These are phyloP conservation scores for Gentiana macrophylla DNA, from an alignment of 257 asterid species.

Conservation along the genomic window DNA sequence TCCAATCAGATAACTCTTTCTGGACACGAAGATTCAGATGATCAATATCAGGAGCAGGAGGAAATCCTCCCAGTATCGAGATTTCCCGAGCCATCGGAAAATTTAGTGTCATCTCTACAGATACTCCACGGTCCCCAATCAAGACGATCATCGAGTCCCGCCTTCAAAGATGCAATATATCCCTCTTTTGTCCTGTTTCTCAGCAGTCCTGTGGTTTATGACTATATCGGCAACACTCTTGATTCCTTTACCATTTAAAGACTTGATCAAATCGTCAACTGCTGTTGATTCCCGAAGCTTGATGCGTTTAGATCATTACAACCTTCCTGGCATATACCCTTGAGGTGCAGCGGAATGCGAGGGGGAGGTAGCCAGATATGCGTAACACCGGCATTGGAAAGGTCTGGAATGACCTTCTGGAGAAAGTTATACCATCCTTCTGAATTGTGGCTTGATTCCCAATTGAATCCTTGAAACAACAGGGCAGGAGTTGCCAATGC, in stretches of 20 bases:
- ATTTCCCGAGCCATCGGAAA: slow-evolving; percentile 64
- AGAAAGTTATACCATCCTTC: slow-evolving; percentile 66
- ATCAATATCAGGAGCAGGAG: slow-evolving; percentile 62
- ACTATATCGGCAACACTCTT: slow-evolving; percentile 73
- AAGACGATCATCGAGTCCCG: slow-evolving; percentile 70
- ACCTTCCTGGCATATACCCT: slow-evolving; percentile 72
- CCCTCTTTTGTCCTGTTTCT: slow-evolving; percentile 49
- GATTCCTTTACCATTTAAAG: slow-evolving; percentile 38
- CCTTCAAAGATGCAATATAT: slow-evolving; percentile 70
- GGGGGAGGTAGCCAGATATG: slow-evolving; percentile 93
- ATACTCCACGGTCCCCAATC: slow-evolving; percentile 79
- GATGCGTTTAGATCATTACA: slow-evolving; percentile 81
- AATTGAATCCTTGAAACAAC: slow-evolving; percentile 21
- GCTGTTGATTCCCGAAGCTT: slow-evolving; percentile 42
- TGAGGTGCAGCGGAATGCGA: slow-evolving; percentile 54
- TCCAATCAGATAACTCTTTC: slow-evolving; percentile 65
- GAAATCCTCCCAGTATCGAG: slow-evolving; percentile 42
- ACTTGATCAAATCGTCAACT: slow-evolving; percentile 37
- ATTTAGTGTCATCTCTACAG: slow-evolving; percentile 45
- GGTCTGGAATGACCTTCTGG: slow-evolving; percentile 28
- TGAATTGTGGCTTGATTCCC: slow-evolving; percentile 14
- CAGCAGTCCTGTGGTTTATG: slow-evolving; percentile 78
- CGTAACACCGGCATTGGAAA: slow-evolving; percentile 60
- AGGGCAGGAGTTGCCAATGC: slow-evolving; percentile 6
- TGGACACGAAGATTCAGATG: slow-evolving; percentile 62